A percentile compares a stretch with the other conserved stretches of the same genome.
These are phyloP conservation scores for Calamus simplicifolius DNA, from an alignment of 176 grass and related monocot genomes.

Conservation along the genomic window DNA sequence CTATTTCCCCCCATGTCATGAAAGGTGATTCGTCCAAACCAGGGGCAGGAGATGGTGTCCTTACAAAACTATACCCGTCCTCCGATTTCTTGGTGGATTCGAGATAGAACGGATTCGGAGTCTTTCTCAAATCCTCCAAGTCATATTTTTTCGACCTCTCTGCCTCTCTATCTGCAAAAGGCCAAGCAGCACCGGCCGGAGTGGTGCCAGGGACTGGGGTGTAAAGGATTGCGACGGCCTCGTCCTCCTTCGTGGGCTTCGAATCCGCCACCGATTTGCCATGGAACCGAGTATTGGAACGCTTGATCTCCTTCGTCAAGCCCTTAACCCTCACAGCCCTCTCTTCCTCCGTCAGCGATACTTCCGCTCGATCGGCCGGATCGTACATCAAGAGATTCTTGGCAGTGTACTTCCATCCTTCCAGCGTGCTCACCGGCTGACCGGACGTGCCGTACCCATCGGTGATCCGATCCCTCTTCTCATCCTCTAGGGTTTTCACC, in stretches of 20 bases:
- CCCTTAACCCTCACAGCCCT: slow-evolving; percentile 55
- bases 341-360: slow-evolving; percentile 62
- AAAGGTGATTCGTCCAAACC: slow-evolving; percentile 88
- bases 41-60: slow-evolving; percentile 72
- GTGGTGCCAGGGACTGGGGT: slow-evolving; percentile 53
- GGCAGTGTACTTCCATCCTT: slow-evolving; percentile 61
- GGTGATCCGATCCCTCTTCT: slow-evolving; percentile 66
- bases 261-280: slow-evolving; percentile 35
- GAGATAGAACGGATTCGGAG: slow-evolving; percentile 58
- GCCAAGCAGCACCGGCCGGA: slow-evolving; percentile 37
- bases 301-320: slow-evolving; percentile 75
- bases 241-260: slow-evolving; percentile 45
- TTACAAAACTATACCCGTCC: slow-evolving; percentile 83
- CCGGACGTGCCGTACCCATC: slow-evolving; percentile 89
- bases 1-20: slow-evolving; percentile 98
- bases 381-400: slow-evolving; percentile 98
- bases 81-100: slow-evolving; percentile 65
- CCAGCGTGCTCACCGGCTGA: slow-evolving; percentile 57
- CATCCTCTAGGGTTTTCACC: slow-evolving; percentile 30
- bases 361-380: slow-evolving; percentile 56
- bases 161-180: slow-evolving; percentile 32
- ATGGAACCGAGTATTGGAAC: slow-evolving; percentile 61
- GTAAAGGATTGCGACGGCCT: slow-evolving; percentile 57
- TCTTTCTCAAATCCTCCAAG: slow-evolving; percentile 91
- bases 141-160: slow-evolving; percentile 79